phyloP scores from a whole-genome alignment of 306 rosid genomes.

The Vicia sativa region DNA sequence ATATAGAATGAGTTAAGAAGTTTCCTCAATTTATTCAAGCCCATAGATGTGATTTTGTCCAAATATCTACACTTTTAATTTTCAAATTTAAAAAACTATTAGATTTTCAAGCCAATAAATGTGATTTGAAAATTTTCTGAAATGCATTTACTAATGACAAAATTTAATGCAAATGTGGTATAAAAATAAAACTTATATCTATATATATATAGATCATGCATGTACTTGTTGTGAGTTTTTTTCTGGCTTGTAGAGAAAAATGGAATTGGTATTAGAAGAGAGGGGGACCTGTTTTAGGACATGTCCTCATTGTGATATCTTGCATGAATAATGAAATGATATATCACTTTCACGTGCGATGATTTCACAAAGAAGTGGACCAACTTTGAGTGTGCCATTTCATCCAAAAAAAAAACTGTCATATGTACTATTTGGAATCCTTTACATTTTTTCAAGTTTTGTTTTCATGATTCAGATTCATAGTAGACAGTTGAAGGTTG shows the following conservation, averaged over 20 bases:
- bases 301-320: slow-evolving; percentile 37
- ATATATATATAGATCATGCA: not conserved
- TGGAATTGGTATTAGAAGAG: not conserved
- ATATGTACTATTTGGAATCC: slow-evolving; percentile 29
- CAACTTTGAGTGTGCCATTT: slow-evolving; percentile 21
- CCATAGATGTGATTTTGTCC: no score
- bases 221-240: not conserved
- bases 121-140: no score
- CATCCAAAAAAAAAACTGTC: slow-evolving; percentile 22
- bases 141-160: no score
- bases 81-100: no score
- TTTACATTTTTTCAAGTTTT: not conserved
- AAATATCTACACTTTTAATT: no score
- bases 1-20: no score
- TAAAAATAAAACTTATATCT: no score
- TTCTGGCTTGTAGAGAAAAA: not conserved
- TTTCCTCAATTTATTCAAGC: no score
- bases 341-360: slow-evolving; percentile 42
- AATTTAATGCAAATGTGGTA: no score
- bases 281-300: slow-evolving; percentile 30
- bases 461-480: not conserved
- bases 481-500: not conserved
- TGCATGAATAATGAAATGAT: slow-evolving; percentile 26
- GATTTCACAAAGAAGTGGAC: slow-evolving; percentile 40
- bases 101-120: no score